phyloP scores from a whole-genome alignment of 768 basidiomycete genomes.

The Xerocomellus amylosporus region DNA sequence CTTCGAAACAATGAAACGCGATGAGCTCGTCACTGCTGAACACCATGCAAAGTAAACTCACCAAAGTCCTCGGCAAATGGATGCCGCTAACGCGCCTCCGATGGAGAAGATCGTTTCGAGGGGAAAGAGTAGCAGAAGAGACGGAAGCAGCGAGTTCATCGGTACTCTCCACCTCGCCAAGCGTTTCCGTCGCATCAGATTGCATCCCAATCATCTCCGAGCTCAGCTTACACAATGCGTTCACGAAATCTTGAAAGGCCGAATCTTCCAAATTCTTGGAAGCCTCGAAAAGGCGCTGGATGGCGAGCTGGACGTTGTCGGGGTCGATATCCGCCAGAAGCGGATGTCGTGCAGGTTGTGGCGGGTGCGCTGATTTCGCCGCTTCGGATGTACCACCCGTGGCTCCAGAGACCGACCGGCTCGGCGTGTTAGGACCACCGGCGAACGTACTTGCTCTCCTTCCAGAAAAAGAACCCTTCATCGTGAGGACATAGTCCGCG shows the following conservation, averaged over 20 bases:
- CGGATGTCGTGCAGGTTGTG: slow-evolving; percentile 46
- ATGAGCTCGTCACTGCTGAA: neutral
- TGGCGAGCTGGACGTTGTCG: slow-evolving; percentile 67
- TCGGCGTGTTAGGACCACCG: slow-evolving; percentile 34
- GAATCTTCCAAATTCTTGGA: slow-evolving; percentile 79
- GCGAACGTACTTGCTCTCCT: slow-evolving; percentile 34
- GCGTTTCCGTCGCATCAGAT: slow-evolving; percentile 37
- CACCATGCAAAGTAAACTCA: slow-evolving; percentile 36
- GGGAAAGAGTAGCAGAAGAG: slow-evolving; percentile 38
- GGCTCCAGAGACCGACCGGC: slow-evolving; percentile 40
- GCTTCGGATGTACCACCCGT: slow-evolving; percentile 8
- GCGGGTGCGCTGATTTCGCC: slow-evolving; percentile 16
- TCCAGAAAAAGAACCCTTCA: slow-evolving; percentile 44
- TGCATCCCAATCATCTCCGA: slow-evolving; percentile 93
- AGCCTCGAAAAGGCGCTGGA: slow-evolving; percentile 84
- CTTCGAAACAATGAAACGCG: slow-evolving; percentile 36
- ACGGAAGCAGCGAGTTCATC: slow-evolving; percentile 35
- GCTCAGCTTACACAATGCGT: slow-evolving; percentile 80
- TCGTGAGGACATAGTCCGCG: slow-evolving; percentile 85
- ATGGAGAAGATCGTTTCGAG: slow-evolving; percentile 45
- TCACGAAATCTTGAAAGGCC: slow-evolving; percentile 76
- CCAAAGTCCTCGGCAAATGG: slow-evolving; percentile 74
- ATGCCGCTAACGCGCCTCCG: slow-evolving; percentile 85
- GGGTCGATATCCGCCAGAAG: slow-evolving; percentile 71
- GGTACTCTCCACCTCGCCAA: slow-evolving; percentile 29